Percentiles rank a stretch among this genome's conserved stretches.
Conservation (phyloP, 192 early-diverging fungal genomes). For the Gonapodya prolifera region DNA sequence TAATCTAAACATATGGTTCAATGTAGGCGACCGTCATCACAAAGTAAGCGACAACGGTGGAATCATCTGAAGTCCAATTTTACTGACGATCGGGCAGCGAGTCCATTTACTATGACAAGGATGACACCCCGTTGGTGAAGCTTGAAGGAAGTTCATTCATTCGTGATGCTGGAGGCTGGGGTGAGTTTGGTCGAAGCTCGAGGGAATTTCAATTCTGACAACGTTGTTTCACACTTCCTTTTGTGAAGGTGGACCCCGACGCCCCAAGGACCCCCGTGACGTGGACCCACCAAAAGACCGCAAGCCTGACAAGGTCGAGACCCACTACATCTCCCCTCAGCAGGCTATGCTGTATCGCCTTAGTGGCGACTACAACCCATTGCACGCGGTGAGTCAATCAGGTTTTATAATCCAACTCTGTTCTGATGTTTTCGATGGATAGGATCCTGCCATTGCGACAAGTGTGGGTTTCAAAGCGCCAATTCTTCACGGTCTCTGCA, state of each 20-base stretch:
- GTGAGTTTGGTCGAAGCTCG: background rate
- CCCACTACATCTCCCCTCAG: slow-evolving; percentile 24
- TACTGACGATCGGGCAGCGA: too few relatives aligned
- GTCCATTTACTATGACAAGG: slow-evolving; percentile 28
- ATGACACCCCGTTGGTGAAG: slow-evolving; percentile 15
- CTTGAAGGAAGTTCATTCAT: slow-evolving; percentile 16
- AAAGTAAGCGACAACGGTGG: too few relatives aligned
- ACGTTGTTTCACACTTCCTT: background rate
- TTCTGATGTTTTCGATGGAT: background rate
- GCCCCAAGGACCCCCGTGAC: slow-evolving; percentile 33
- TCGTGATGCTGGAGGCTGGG: slow-evolving; percentile 1
- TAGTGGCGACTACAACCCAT: slow-evolving; percentile 64
- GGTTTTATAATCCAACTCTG: background rate
- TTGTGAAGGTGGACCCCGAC: slow-evolving; percentile 43
- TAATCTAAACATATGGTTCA: slow-evolving; percentile 9
- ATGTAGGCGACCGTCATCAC: slow-evolving; percentile 55
- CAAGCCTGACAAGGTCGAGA: slow-evolving; percentile 41
- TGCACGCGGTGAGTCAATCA: slow-evolving; percentile 32
- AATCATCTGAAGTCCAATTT: too few relatives aligned
- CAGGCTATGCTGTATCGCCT: slow-evolving; percentile 62
- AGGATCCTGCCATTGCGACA: slow-evolving; percentile 49
- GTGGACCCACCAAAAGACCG: slow-evolving; percentile 31
- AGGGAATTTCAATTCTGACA: slow-evolving; percentile 3
- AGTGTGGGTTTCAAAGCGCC: slow-evolving; percentile 55
- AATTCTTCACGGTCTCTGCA: slow-evolving; percentile 57